These are phyloP conservation scores for Lentinula raphanica DNA, from an alignment of 768 basidiomycete species.

Conservation along the genomic window DNA sequence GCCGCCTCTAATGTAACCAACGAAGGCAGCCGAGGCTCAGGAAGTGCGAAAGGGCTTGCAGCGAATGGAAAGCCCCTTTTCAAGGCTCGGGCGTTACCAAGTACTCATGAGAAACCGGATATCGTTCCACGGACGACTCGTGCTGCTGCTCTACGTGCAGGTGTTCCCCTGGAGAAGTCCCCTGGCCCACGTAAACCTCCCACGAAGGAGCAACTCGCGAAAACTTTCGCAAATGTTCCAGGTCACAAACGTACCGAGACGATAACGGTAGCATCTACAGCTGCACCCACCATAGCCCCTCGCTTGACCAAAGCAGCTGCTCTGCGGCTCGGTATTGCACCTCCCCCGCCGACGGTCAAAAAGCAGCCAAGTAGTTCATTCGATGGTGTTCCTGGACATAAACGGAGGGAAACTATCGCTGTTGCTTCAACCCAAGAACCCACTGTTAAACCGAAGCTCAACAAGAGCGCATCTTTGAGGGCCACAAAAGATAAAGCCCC, in stretches of 20 bases:
- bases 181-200: slow-evolving; percentile 45
- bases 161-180: slow-evolving; percentile 41
- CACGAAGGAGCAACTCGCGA: slow-evolving; percentile 54
- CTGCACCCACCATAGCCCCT: slow-evolving; percentile 65
- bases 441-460: slow-evolving; percentile 61
- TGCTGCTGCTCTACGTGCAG: slow-evolving; percentile 69
- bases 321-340: slow-evolving; percentile 53
- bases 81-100: slow-evolving; percentile 63
- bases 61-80: slow-evolving; percentile 48
- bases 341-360: slow-evolving; percentile 34
- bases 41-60: slow-evolving; percentile 27
- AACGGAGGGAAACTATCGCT: slow-evolving; percentile 67
- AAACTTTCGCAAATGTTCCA: slow-evolving; percentile 73
- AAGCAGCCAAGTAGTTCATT: slow-evolving; percentile 43
- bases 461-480: slow-evolving; percentile 73
- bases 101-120: slow-evolving; percentile 54
- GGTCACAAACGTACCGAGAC: slow-evolving; percentile 72
- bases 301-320: slow-evolving; percentile 74
- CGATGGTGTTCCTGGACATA: slow-evolving; percentile 82
- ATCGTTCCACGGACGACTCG: slow-evolving; percentile 75
- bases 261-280: slow-evolving; percentile 70
- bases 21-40: slow-evolving; percentile 38
- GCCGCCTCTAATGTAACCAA: slow-evolving; percentile 39
- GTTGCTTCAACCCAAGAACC: slow-evolving; percentile 68
- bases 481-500: slow-evolving; percentile 55